These are phyloP conservation scores for Talaromyces sp. DNA, from an alignment of 2,329 filamentous ascomycete genomes.

Conservation along the genomic window DNA sequence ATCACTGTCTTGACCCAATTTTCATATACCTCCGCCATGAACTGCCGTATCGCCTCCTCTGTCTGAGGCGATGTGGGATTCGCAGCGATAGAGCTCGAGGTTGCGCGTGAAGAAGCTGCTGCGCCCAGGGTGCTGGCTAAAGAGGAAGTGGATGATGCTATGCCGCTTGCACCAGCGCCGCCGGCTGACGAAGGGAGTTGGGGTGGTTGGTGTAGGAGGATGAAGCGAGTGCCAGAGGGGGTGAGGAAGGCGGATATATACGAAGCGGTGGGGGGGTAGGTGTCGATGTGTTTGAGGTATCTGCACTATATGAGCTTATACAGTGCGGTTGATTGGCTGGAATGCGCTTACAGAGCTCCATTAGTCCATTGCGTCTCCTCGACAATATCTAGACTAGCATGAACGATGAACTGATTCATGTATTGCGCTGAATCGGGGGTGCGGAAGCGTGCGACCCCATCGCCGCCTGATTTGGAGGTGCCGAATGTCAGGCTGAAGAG, in stretches of 20 bases:
- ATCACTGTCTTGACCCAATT: slow-evolving; percentile 95
- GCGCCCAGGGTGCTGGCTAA: slow-evolving; percentile 24
- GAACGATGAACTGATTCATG: slow-evolving; percentile 96
- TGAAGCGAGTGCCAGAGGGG: slow-evolving; percentile 85
- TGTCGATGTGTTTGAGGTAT: slow-evolving; percentile 95
- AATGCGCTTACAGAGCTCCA: slow-evolving; percentile 65
- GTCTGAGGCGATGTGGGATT: slow-evolving; percentile 87
- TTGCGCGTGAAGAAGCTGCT: slow-evolving; percentile 38
- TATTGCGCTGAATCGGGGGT: slow-evolving; percentile 85
- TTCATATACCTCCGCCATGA: slow-evolving; percentile 94
- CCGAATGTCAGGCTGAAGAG: slow-evolving; percentile 97
- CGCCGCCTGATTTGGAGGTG: slow-evolving; percentile 91
- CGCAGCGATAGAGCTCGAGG: slow-evolving; percentile 68
- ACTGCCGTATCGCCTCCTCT: slow-evolving; percentile 91
- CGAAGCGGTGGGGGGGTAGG: slow-evolving; percentile 78
- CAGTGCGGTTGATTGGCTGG: slow-evolving; percentile 15
- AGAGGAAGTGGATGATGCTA: slow-evolving; percentile 23
- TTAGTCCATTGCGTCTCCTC: slow-evolving; percentile 94
- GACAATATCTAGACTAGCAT: slow-evolving; percentile 88
- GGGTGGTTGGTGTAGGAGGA: slow-evolving; percentile 82
- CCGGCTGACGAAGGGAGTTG: slow-evolving; percentile 42
- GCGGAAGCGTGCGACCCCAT: slow-evolving; percentile 84
- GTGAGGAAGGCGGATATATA: slow-evolving; percentile 95
- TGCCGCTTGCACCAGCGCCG: slow-evolving; percentile 16
- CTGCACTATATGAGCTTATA: slow-evolving; percentile 42